Percentiles rank a stretch among this genome's conserved stretches.
Evolutionary conservation across 2,329 filamentous ascomycete genomes (phyloP).

Genomic region (Pseudogymnoascus sp.): DNA sequence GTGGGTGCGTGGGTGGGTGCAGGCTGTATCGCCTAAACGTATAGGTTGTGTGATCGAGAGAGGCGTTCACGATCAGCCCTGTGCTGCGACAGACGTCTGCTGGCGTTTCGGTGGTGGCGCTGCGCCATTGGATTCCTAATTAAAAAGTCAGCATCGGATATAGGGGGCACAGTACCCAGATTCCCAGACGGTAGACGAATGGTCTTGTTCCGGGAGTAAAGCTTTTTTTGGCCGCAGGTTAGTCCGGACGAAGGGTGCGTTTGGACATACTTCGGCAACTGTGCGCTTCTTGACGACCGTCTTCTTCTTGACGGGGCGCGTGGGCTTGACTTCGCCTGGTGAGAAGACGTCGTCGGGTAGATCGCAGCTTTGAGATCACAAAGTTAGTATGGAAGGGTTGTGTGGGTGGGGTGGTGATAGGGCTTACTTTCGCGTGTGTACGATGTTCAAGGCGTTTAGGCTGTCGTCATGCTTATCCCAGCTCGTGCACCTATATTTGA

Average conservation of each 20-base stretch:
- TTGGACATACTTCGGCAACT: conserved; percentile 25
- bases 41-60: neutral
- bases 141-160: neutral
- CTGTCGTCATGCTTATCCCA: conserved; percentile 69
- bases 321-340: conserved; percentile 63
- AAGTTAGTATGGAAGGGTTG: conserved; percentile 15
- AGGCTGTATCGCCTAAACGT: neutral
- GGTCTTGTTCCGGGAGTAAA: neutral
- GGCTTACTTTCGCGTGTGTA: conserved; percentile 69
- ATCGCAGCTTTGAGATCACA: conserved; percentile 54
- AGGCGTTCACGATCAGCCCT: conserved; percentile 15
- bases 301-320: conserved; percentile 25
- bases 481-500: conserved; percentile 70
- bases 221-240: neutral
- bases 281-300: conserved; percentile 23
- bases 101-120: conserved; percentile 25
- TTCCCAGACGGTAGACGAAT: conserved; percentile 5
- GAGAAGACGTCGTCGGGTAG: conserved; percentile 86
- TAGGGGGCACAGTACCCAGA: conserved; percentile 3
- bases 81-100: conserved; percentile 24
- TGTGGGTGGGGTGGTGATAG: neutral
- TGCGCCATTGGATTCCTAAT: neutral
- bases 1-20: neutral
- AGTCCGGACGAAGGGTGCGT: conserved; percentile 9
- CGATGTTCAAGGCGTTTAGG: conserved; percentile 68